Evolutionary conservation across 73 alveolate genomes (phyloP).

Genomic region (Effrenium voratum): DNA sequence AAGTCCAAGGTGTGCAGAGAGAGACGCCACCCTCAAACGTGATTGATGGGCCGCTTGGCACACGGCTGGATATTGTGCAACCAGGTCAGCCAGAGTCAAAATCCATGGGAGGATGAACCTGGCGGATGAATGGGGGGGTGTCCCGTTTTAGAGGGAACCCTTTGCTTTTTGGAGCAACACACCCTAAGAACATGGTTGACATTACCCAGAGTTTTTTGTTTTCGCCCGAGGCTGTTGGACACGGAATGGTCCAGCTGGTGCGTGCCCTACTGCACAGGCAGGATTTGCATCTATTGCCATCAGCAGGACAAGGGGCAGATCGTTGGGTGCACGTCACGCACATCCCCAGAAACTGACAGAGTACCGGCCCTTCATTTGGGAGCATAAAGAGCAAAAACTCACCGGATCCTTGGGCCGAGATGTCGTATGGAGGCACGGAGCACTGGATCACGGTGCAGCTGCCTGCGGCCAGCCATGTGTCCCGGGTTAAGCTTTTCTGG

Average conservation of each 20-base stretch:
- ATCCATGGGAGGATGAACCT: no score
- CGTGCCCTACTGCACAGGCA: conserved; percentile 93
- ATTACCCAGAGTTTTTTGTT: no score
- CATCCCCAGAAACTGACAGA: not conserved
- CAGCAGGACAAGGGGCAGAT: not conserved
- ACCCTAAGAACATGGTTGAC: no score
- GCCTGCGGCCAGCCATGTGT: conserved; percentile 16
- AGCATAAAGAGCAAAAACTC: no score
- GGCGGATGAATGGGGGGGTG: no score
- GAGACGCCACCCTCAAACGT: conserved; percentile 22
- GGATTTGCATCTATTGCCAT: not conserved
- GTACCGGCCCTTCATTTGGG: not conserved
- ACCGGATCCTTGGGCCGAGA: no score
- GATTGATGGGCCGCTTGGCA: conserved; percentile 54
- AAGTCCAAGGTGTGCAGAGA: conserved; percentile 59
- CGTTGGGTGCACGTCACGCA: not conserved
- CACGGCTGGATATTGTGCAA: no score
- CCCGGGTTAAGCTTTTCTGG: conserved; percentile 56
- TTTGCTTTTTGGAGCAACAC: no score
- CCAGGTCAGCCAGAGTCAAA: no score
- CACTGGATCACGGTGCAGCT: conserved; percentile 80
- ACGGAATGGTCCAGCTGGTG: conserved; percentile 87
- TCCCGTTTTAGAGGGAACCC: no score
- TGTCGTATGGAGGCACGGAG: conserved; percentile 34
- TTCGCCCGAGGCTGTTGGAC: conserved; percentile 20